A percentile compares a stretch with the other conserved stretches of the same genome.
These are phyloP conservation scores for Cunninghamia lanceolata DNA, from an alignment of 75 land plant species.

Conservation along the genomic window DNA sequence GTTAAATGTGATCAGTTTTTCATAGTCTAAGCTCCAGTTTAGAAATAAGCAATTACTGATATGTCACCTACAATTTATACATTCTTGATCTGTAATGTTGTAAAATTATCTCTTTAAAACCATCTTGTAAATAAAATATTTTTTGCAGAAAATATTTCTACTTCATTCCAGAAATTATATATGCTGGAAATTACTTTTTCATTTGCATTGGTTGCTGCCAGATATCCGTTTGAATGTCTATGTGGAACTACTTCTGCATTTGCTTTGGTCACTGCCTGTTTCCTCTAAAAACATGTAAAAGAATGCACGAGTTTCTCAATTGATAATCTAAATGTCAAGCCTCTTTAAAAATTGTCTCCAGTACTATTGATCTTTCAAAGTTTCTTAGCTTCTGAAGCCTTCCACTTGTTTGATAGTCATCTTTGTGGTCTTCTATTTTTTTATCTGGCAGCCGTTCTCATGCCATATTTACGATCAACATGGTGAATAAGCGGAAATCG, in stretches of 20 bases:
- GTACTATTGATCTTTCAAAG: not conserved
- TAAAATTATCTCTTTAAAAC: not conserved
- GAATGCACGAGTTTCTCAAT: not conserved
- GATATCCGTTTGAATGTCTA: not conserved
- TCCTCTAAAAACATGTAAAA: not conserved
- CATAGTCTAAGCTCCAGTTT: not conserved
- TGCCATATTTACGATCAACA: conserved; percentile 91
- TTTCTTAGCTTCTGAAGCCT: not conserved
- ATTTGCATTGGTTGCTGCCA: not conserved
- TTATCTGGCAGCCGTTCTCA: conserved; percentile 84
- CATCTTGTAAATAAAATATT: not conserved
- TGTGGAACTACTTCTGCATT: not conserved
- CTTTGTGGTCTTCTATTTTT: not conserved
- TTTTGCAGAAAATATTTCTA: not conserved
- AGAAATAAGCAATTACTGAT: not conserved
- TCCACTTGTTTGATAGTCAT: not conserved
- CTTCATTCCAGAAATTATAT: not conserved
- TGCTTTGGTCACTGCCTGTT: not conserved
- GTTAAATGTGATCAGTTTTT: not conserved
- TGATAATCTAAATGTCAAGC: not conserved
- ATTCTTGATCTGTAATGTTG: not conserved
- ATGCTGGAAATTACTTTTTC: not conserved
- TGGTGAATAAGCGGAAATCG: conserved; percentile 80
- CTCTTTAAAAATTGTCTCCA: not conserved
- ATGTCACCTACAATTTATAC: not conserved